A percentile compares a stretch with the other conserved stretches of the same genome.
These are phyloP conservation scores for Phlebiopsis gigantea DNA, from an alignment of 768 basidiomycete species.

Conservation along the genomic window DNA sequence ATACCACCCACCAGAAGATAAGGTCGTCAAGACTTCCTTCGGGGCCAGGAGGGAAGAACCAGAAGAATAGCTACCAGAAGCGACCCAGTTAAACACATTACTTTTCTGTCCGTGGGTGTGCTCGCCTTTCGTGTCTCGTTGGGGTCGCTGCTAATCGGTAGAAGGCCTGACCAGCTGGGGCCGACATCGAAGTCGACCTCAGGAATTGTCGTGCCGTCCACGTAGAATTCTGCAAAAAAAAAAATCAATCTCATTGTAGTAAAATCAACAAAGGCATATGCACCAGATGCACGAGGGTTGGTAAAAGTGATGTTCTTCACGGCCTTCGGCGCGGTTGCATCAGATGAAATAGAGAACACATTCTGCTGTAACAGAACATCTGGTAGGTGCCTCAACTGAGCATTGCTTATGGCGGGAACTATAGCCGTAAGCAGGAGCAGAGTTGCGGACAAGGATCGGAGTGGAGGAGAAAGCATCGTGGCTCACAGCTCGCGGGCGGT, in stretches of 20 bases:
- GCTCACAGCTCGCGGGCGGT: too few species aligned
- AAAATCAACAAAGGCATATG: neutral
- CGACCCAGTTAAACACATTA: neutral
- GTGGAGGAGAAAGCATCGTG: neutral
- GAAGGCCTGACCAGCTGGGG: constrained; percentile 68
- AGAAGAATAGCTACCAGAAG: constrained; percentile 63
- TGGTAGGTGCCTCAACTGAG: neutral
- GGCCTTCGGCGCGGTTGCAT: neutral
- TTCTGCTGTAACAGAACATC: neutral
- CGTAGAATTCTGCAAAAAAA: constrained; percentile 52
- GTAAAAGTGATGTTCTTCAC: constrained; percentile 68
- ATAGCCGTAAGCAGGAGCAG: neutral
- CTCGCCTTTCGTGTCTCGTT: constrained; percentile 67
- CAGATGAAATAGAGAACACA: neutral
- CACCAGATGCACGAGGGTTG: constrained; percentile 35
- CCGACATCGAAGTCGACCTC: constrained; percentile 70
- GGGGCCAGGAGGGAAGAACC: constrained; percentile 79
- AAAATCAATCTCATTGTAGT: neutral
- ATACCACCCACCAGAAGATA: constrained; percentile 67
- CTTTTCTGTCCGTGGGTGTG: constrained; percentile 3
- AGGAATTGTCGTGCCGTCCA: constrained; percentile 61
- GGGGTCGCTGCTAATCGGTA: constrained; percentile 57
- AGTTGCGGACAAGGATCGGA: neutral
- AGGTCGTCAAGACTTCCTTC: constrained; percentile 67
- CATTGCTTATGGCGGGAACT: neutral